Percentiles rank a stretch among this genome's conserved stretches.
Conservation (phyloP, 1,284 basidiomycete genomes). For the Coriolopsis trogii region DNA sequence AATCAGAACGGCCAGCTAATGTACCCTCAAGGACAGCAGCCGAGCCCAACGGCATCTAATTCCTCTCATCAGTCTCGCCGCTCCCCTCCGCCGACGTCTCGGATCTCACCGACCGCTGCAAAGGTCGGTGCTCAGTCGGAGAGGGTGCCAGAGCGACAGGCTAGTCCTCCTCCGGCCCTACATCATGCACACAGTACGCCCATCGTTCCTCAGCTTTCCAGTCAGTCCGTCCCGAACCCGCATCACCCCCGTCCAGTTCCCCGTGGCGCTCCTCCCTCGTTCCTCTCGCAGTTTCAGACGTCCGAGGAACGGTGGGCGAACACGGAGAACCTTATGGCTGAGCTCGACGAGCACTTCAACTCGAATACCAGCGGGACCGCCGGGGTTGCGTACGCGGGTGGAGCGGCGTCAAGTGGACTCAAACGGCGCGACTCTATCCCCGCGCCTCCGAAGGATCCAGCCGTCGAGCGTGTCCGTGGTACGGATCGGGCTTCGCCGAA, state of each 20-base stretch:
- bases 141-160: constrained; percentile 33
- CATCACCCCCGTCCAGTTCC: constrained; percentile 63
- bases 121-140: constrained; percentile 46
- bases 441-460: constrained; percentile 52
- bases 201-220: constrained; percentile 35
- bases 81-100: constrained; percentile 44
- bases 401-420: constrained; percentile 41
- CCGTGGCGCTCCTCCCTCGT: constrained; percentile 52
- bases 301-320: constrained; percentile 64
- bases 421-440: constrained; percentile 26
- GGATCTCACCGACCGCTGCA: constrained; percentile 37
- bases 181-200: constrained; percentile 36
- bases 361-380: constrained; percentile 41
- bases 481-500: constrained; percentile 57
- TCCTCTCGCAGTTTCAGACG: constrained; percentile 52
- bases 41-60: constrained; percentile 59
- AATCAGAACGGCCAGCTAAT: constrained; percentile 29
- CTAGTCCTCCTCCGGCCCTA: constrained; percentile 35
- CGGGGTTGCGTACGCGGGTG: constrained; percentile 56
- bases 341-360: constrained; percentile 51
- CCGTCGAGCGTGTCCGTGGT: constrained; percentile 56
- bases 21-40: constrained; percentile 44
- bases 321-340: constrained; percentile 68
- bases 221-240: constrained; percentile 35
- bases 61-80: constrained; percentile 43